Base-by-base conservation (phyloP, 768 basidiomycete species). In the Lentinula edodes region DNA sequence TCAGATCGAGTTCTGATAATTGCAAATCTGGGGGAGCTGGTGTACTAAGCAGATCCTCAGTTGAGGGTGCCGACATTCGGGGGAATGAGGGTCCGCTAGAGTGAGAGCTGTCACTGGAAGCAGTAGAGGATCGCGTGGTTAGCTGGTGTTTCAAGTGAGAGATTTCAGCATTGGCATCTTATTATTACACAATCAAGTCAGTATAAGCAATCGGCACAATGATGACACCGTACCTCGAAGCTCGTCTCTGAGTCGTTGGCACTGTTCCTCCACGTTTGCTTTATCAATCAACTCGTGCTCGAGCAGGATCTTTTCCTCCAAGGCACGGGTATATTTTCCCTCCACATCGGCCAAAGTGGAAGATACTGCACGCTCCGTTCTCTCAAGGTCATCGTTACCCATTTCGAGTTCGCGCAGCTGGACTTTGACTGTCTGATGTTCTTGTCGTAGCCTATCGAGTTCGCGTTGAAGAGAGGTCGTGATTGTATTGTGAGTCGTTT, bases 341-440 rank as follows among this genome's bases (percentile, higher is more conserved):
- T 97, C 95, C 67, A 93, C 79, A 70, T 91, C 90, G 4, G 89
- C 90, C 66, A 95, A 74, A 67, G 84, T 90, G 53, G 89, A 92
- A 8, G 89, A 84, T 45, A 91, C 89, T 55, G 90, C 91, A 34
- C 97, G 85, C 70, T 98, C 96, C 72, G 90, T 95, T 64, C 95
- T 83, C 71, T 98, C 97, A 61, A 99, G 80, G 75, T 98, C 95
- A 69, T 99, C 97, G 69, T 97, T 98, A 52, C 96, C 96, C 86
- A 98, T 90, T 75, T 98, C 96, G 35, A 97, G 79, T 72, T 98
- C 93, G 20, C 91, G 84, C 16, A 94, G 75, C 69, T 90, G 87
- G 20, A 89, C 76, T 73, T 90, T 90, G 63, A 83, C 73, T 54
- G 79, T 78, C 69, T 89, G 89, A 64, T 88, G 81, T 62, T 89